Percentiles rank a stretch among this genome's conserved stretches.
These are phyloP conservation scores for Phanerochaete carnosa DNA, from an alignment of 768 basidiomycete genomes.

Conservation along the genomic window DNA sequence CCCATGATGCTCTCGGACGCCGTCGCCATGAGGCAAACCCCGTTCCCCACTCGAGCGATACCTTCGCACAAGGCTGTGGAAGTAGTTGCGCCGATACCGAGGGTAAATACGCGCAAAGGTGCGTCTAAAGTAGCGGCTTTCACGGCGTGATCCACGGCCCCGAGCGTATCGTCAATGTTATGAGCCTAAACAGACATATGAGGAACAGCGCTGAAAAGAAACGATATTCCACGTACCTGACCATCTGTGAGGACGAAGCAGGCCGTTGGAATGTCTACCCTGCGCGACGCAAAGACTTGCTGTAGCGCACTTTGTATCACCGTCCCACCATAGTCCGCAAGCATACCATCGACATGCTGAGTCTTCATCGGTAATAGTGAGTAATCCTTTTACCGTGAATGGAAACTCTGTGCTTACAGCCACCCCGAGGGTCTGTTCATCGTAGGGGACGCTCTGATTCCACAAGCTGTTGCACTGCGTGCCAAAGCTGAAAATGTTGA, in stretches of 20 bases:
- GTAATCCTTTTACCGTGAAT: slow-evolving; percentile 14
- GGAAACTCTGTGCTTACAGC: background rate
- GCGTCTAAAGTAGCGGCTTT: slow-evolving; percentile 26
- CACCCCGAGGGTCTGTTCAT: background rate
- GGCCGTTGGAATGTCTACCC: background rate
- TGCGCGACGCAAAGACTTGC: background rate
- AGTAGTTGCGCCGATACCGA: slow-evolving; percentile 52
- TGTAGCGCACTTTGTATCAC: background rate
- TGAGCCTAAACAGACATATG: background rate
- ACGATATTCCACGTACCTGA: background rate
- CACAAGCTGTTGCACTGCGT: slow-evolving; percentile 28
- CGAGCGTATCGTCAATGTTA: slow-evolving; percentile 5
- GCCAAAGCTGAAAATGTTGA: slow-evolving; percentile 62
- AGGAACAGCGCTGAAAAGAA: background rate
- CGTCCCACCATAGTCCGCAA: slow-evolving; percentile 9
- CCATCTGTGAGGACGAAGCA: slow-evolving; percentile 8
- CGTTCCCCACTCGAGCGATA: slow-evolving; percentile 52
- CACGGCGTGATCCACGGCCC: slow-evolving; percentile 30
- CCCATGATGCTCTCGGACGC: slow-evolving; percentile 41
- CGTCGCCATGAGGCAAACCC: slow-evolving; percentile 44
- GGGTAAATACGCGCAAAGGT: slow-evolving; percentile 48
- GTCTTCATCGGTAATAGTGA: background rate
- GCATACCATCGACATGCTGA: slow-evolving; percentile 1
- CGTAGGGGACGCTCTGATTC: slow-evolving; percentile 12
- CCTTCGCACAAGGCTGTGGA: slow-evolving; percentile 50